Base-by-base conservation (phyloP, 2,329 filamentous ascomycete genomes). In the Paecilomyces dactylethromorphus region DNA sequence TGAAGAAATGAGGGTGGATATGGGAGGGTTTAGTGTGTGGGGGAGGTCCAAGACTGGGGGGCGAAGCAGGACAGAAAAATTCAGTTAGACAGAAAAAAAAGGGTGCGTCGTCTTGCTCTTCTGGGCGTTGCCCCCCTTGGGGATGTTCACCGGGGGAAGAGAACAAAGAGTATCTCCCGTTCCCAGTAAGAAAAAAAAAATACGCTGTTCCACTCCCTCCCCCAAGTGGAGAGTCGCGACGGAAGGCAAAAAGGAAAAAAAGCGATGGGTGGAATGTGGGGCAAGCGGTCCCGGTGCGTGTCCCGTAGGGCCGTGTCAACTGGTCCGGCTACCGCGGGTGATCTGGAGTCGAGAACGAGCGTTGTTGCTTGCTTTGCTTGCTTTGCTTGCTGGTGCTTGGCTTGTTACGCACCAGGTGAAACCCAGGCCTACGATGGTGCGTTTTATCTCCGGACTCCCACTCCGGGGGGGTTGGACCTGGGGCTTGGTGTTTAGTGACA, bases 211-310 rank as follows among this genome's bases (percentile, higher is more conserved):
- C 50, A 21, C 15, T 13, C 35, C 12, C 49, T 10, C 11, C 13
- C 11, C 49, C 13, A 50, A 58, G 60, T 67, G 57, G 64, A 64
- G 66, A 60, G 63, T 63, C 63, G 61, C 62, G 65, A 65, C 65
- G 65, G 33, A 24, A 52, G 50, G 50, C 26, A 45, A 58, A 58
- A 64, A 59, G 60, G 59, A 60, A 57, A 63, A 60, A 63, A 59
- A 53, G 57, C 64, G 58, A 56, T 56, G 57, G 63, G 59, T 61
- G 64, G 61, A 57, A 64, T 68, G 65, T 69, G 8, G 86, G 86
- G 49, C 53, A 31, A 13, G 22, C 11, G 24, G n/a, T 49, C 11
- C 22, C 31, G 32, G 54, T 52, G 55, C 45, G 55, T 56, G 55
- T 50, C 24, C 24, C 26, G 29, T 51, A 56, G 55, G 22, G n/a